These are phyloP conservation scores for Cadophora luteo-olivacea DNA, from an alignment of 2,329 filamentous ascomycete genomes.

Conservation along the genomic window DNA sequence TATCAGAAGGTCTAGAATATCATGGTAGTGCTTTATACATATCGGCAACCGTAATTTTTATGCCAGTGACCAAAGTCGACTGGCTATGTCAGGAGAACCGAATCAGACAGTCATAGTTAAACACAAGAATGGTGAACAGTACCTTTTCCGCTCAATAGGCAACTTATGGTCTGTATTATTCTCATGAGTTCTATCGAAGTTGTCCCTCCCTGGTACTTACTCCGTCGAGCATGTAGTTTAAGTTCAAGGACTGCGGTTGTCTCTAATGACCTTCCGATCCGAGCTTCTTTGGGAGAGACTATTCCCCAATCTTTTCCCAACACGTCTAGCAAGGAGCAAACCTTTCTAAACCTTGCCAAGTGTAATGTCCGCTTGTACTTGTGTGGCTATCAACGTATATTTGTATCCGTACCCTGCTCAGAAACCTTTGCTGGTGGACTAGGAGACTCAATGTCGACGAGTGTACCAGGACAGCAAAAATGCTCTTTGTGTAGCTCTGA, in stretches of 20 bases:
- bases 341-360: neutral
- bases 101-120: neutral
- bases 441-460: no score
- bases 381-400: neutral
- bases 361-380: neutral
- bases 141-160: neutral
- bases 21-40: no score
- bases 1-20: neutral
- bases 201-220: neutral
- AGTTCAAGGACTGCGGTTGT: neutral
- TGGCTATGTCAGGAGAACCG: neutral
- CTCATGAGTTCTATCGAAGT: neutral
- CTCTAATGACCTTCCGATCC: neutral
- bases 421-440: neutral
- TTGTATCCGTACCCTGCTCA: neutral
- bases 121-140: neutral
- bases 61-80: neutral
- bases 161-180: neutral
- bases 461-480: no score
- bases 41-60: neutral
- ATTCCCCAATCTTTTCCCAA: neutral
- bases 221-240: neutral
- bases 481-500: no score
- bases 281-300: neutral
- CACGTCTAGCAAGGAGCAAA: neutral